Evolutionary conservation across 345 rosid genomes (phyloP), one percentile per base, ranked within the genome.

Genomic region (Mangifera indica): DNA sequence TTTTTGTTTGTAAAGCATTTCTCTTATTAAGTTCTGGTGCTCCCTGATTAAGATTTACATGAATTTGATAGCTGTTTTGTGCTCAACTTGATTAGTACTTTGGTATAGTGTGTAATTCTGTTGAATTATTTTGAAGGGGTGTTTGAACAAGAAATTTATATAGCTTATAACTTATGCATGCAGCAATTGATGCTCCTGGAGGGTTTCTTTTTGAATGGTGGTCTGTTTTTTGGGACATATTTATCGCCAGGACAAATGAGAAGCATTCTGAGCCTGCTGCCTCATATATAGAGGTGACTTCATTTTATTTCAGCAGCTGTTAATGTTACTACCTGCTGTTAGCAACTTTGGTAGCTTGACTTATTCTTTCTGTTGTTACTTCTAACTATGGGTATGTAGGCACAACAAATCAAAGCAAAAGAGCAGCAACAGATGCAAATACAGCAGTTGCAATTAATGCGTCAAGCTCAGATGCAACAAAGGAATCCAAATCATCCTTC

Each of bases 181-280:
- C 86, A 95, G 99, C 98, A 14, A 95, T 95, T 79, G 99, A 95
- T 84, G 98, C 97, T 62, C 98, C 98, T 66, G 98, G 99, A 42
- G 99, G 99, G 54, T 95, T 95, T 83, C 96, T 95, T 54, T 95
- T 92, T 60, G 98, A 95, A 81, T 95, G 99, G 99, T 95, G 99
- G 99, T 95, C 99, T 64, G 97, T 95, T 58, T 92, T 95, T 70
- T 95, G 99, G 99, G 99, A 95, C 66, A 92, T 95, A 63, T 95
- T 94, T 70, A 94, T 94, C 60, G 89, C 98, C 13, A 88, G 97
- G 88, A 92, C 98, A 3, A 94, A 94, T 54, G 98, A 94, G 80
- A 94, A 92, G 71, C 97, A 94, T 76, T 94, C 98, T 0, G 93
- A 90, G 76, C 63, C 92, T 77, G 98, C 97, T 59, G 97, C 98